Percentiles rank a stretch among this genome's conserved stretches.
These are phyloP conservation scores for Telfairia occidentalis DNA, from an alignment of 331 rosid genomes.

Conservation along the genomic window DNA sequence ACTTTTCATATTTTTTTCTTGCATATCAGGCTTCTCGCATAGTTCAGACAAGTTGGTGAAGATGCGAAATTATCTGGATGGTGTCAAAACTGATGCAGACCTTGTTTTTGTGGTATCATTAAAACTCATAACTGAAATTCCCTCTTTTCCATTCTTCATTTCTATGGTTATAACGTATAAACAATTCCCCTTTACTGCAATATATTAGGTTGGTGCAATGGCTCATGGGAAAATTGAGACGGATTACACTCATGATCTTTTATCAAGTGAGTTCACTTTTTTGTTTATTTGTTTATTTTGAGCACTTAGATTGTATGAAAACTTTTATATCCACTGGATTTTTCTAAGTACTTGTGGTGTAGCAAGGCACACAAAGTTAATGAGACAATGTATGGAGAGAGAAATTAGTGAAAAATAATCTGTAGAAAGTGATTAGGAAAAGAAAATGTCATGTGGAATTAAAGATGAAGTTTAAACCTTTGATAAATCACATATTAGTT, in stretches of 20 bases:
- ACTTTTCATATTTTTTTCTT: constrained; percentile 7
- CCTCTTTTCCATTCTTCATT: background rate
- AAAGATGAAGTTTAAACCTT: too few relatives aligned
- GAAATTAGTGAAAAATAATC: too few relatives aligned
- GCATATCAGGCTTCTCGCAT: constrained; percentile 45
- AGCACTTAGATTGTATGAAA: background rate
- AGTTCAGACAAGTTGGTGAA: constrained; percentile 58
- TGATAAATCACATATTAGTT: too few relatives aligned
- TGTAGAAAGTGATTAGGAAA: too few relatives aligned
- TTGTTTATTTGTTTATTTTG: background rate
- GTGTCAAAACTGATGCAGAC: constrained; percentile 21
- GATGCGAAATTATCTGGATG: constrained; percentile 34
- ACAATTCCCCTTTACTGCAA: background rate
- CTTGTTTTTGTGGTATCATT: constrained; percentile 77
- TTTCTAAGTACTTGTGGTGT: too few relatives aligned
- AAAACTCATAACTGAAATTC: background rate
- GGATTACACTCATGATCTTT: constrained; percentile 54
- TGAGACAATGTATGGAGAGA: too few relatives aligned
- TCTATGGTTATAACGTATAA: background rate
- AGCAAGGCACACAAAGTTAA: too few relatives aligned
- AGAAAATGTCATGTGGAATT: too few relatives aligned
- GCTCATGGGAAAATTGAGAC: constrained; percentile 79
- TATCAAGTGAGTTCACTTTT: constrained; percentile 43
- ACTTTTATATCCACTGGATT: too few relatives aligned
- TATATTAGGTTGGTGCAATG: constrained; percentile 80